Base-by-base conservation (phyloP, 23 red algal genomes). In the Chondrus crispus region DNA sequence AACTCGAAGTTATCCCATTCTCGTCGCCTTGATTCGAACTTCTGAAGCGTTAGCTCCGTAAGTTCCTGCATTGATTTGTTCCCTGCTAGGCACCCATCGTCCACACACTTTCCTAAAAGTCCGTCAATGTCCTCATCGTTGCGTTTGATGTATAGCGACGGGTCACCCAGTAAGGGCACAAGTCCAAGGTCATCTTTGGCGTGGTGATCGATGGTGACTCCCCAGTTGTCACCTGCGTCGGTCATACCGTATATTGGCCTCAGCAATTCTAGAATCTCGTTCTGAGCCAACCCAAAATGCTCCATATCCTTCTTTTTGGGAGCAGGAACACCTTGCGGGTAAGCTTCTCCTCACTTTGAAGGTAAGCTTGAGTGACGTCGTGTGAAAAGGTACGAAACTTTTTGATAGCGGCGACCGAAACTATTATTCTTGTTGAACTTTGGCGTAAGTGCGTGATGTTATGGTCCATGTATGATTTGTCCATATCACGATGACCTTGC, bases 201-300 rank as follows among this genome's bases (percentile, higher is more conserved):
- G 13, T 88, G 62, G 30, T 37, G 24, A 5, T 48, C n/a, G 10
- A 88, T 28, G 11, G 84, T 88, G 66, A 29, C 51, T 12, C 1
- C 32, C 60, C 82, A 87, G 41, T 68, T 36, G 63, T 87, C 82
- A 68, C 82, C 82, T 13, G 82, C 30, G 82, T 87, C 82, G 49
- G 62, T 74, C 13, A 87, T 19, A 43, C 82, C 82, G 24, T 87
- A 87, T 16, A 87, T 22, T 22, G 82, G 82, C 55, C 18, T 68
- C 35, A 73, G 38, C 22, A 87, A 28, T 36, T 71, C 33, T 28
- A 87, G 58, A 10, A 87, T 33, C 62, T 87, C n/a, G 66, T 84
- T 37, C 51, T 71, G 24, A 26, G 57, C 6, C 52, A 84, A 39
- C 30, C 40, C 1, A 32, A 68, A 84, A n/a, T 42, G 40, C 52